A percentile compares a stretch with the other conserved stretches of the same genome.
Conservation (phyloP, 164 flowering plant genomes). For the Nymphaea colorata region DNA sequence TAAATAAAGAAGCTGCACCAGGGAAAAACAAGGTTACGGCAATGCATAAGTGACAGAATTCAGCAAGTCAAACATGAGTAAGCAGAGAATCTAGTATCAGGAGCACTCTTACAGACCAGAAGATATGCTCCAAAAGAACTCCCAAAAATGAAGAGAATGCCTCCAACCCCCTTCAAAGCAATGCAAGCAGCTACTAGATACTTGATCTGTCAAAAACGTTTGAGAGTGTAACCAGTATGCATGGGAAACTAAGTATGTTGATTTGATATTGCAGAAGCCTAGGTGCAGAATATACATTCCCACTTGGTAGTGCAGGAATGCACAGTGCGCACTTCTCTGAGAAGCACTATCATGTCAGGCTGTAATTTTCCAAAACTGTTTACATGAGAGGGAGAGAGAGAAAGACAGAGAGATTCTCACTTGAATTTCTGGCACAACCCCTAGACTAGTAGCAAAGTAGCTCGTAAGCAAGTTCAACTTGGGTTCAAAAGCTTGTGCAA, state of each 20-base stretch:
- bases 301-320: too few relatives aligned
- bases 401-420: slow-evolving; percentile 22
- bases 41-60: background rate
- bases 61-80: background rate
- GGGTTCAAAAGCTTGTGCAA: slow-evolving; percentile 37
- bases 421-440: slow-evolving; percentile 50
- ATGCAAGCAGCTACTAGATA: slow-evolving; percentile 33
- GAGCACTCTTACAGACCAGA: slow-evolving; percentile 27
- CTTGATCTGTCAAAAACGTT: slow-evolving; percentile 27
- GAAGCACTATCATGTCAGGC: too few relatives aligned
- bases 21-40: background rate
- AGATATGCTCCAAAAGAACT: slow-evolving; percentile 65
- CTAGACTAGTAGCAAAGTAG: slow-evolving; percentile 34
- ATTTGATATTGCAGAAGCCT: background rate
- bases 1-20: too few relatives aligned
- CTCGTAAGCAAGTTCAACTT: slow-evolving; percentile 24
- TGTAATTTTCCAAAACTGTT: too few relatives aligned
- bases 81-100: too few relatives aligned
- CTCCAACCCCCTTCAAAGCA: slow-evolving; percentile 58
- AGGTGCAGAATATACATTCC: too few relatives aligned
- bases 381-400: background rate
- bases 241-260: background rate
- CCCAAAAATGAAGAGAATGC: slow-evolving; percentile 60
- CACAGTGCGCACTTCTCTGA: too few relatives aligned
- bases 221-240: too few relatives aligned